These are phyloP conservation scores for Xerocomus nothofagi DNA, from an alignment of 1,284 basidiomycete genomes.

Conservation along the genomic window DNA sequence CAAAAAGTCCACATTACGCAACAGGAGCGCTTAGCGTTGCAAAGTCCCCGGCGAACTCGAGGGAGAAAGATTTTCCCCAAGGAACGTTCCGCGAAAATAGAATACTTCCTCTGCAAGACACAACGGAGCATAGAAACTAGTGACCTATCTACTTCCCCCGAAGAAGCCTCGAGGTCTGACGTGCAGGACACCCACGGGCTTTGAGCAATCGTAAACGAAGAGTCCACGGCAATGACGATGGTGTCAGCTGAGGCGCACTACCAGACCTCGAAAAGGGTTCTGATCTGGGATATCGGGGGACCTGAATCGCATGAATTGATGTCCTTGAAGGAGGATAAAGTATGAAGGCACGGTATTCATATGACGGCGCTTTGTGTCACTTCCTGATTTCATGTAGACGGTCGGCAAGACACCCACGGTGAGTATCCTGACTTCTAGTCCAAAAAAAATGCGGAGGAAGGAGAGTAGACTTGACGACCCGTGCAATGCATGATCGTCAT, in stretches of 20 bases:
- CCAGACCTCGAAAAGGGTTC: not conserved
- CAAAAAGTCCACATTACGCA: not conserved
- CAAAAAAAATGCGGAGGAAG: not conserved
- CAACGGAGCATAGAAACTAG: not conserved
- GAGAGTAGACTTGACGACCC: not conserved
- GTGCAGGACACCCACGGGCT: not conserved
- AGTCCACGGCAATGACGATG: not conserved
- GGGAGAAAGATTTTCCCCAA: not conserved
- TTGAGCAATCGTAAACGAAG: not conserved
- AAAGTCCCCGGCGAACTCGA: not conserved
- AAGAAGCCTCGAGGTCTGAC: not conserved
- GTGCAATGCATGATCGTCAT: not conserved
- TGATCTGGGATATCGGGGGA: not conserved
- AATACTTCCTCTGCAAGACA: not conserved
- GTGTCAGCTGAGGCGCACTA: not conserved
- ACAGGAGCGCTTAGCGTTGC: too few species aligned
- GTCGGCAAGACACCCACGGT: conserved; percentile 9
- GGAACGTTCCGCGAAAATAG: not conserved
- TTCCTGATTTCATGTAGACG: conserved; percentile 11
- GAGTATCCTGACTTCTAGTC: not conserved
- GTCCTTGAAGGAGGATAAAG: not conserved
- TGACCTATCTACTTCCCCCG: not conserved
- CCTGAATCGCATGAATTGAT: not conserved
- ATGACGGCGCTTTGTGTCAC: not conserved
- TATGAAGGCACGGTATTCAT: not conserved